Base-by-base conservation (phyloP, 1,284 basidiomycete genomes). In the Naganishia cerealis region DNA sequence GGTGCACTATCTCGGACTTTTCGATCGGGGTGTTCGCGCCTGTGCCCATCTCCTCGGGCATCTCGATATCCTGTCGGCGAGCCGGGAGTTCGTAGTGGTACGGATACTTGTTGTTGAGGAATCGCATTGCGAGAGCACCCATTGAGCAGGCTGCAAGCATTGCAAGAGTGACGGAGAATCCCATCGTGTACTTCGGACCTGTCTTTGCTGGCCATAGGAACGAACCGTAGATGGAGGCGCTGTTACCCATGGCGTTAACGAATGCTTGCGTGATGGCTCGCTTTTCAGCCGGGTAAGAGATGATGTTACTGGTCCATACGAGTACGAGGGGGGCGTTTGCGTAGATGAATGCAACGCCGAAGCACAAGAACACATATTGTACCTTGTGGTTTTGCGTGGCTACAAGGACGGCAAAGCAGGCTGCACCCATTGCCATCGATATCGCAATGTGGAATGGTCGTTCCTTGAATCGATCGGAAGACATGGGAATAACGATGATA, bases 351-450 rank as follows among this genome's bases (percentile, higher is more conserved):
- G 79, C 82, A 57, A 82, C 82, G 16, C 77, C 82, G 67, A 84
- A 77, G 71, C 82, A 83, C 52, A 84, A 74, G 72, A 83, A 81
- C 43, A 79, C 81, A 72, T 83, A 82, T 71, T 82, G 76, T n/a
- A 79, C 81, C 61, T 77, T 78, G 40, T 78, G 69, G 56, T 79
- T 75, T 36, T 74, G 73, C 3, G 75, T 72, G 10, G 79, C 76
- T 54, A 80, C 74, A 21, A 78, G 74, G 71, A 82, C 75, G 73
- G 82, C 81, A 73, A 84, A 83, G 66, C 75, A 80, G 16, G 81
- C 67, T 3, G 73, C 72, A 2, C 79, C 77, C 15, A 79, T 66
- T 5, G 69, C 33, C 6, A 75, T 71, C 0, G 79, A 75, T 16
- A 76, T 68, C 6, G 77, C 71, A 69, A 82, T 77, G 70, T 80